Base-by-base conservation (phyloP, 176 grass and related monocot species). In the Oryza australiensis region DNA sequence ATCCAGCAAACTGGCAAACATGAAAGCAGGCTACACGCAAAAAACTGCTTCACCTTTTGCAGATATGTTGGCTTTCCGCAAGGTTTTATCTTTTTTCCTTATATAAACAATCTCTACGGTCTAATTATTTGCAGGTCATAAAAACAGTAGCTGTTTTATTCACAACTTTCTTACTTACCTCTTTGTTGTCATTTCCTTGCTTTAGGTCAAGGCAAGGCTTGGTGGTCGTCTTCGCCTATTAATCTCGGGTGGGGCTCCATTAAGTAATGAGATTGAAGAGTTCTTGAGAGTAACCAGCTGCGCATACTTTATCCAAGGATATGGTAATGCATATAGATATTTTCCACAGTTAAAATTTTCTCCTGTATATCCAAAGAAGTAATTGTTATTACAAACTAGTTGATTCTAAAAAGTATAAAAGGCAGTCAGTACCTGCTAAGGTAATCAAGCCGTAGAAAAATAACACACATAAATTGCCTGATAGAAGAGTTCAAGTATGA, bases 221-320 rank as follows among this genome's bases (percentile, higher is more conserved):
- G 96, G 96, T 68, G 96, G 96, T 37, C 91, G 91, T 66, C 46
- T 99, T 88, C 96, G 96, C 62, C 88, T 99, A 85, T 79, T 99
- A 84, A 89, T 99, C 71, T 91, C 96, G 0, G 96, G 96, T 72
- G 93, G 96, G 15, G 96, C 96, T 33, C 96, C 96, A 40, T 82
- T 99, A 74, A 95, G 88, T 83, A 87, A 62, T 71, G 96, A 99
- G 53, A 99, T 99, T 26, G 96, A 99, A 85, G 96, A 99, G 60
- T 99, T 99, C 86, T 65, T 99, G 78, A 85, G 96, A 67, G 96
- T 99, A 65, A 95, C 96, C 68, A 87, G 85, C 62, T 99, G 96
- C 75, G 96, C 96, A 81, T 94, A 88, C 73, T 82, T 95, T 35
- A 29, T 69, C 77, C 96, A 99, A 94, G 96, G 96, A 45, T 99